Base-by-base conservation (phyloP, 768 basidiomycete species). In the Tremella yokohamensis region DNA sequence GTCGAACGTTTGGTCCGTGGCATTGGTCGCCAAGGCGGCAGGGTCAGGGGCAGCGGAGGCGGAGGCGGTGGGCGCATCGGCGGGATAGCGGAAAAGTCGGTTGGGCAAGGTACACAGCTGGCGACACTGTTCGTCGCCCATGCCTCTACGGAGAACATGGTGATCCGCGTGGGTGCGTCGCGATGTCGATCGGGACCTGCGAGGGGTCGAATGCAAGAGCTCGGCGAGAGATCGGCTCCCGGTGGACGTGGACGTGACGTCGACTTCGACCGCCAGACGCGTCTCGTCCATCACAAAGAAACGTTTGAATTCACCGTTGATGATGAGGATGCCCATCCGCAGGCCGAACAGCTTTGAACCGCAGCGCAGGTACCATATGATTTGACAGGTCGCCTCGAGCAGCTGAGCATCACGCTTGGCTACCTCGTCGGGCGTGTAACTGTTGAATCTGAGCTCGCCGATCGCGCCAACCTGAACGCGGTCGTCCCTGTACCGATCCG, bases 381-480 rank as follows among this genome's bases (percentile, higher is more conserved):
- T 18, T 15, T 45, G 42, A 45, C 42, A 45, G 18, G 15, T 18
- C 22, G 18, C 42, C 42, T 45, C 42, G 22, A 45, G 42, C 18
- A 45, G 42, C 42, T 45, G 42, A 45, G 42, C 42, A 22, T 45
- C 42, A 18, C 18, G 18, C 4, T 16, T 18, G 6, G 42, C 7
- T 24, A 4, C 18, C 7, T 45, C 18, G 22, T 45, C 42, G 22
- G 42, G 42, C n/a, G 18, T 18, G 22, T 45, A 4, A 4, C 22
- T 45, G 15, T 45, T 45, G 18, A 45, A 22, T 15, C 15, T 45
- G 42, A 45, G n/a, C 42, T 45, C 42, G 42, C 42, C 42, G 42
- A 45, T 45, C 8, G 18, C 42, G 22, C 42, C 42, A 4, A 18
- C n/a, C 22, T 45, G 42, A 11, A 34, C 29, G 6, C 4, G 11